Base-by-base conservation (phyloP, 768 basidiomycete genomes). In the Daedalea quercina region DNA sequence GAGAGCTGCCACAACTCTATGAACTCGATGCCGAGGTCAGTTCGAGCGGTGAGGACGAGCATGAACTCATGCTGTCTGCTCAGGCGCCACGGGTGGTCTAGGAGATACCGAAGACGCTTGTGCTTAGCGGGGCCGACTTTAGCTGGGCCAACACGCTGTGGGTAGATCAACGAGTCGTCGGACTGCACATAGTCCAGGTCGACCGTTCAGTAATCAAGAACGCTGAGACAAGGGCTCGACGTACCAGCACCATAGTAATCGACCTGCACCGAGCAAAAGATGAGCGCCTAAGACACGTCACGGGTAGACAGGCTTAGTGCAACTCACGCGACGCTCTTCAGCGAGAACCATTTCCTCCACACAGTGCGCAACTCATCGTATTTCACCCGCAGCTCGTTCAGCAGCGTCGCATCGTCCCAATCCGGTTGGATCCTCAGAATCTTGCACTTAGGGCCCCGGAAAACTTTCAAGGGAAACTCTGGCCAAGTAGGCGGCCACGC, bases 391-490 rank as follows among this genome's bases (percentile, higher is more conserved):
- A 62, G 44, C 24, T 57, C 52, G 2, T 43, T 42, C 9, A 62
- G 51, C 24, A 62, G 26, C 12, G 47, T 54, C 33, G 42, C 58
- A 23, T 62, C 60, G 41, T 62, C 57, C 60, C 60, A 62, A 3
- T 52, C 19, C 9, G 55, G 40, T 23, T 46, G n/a, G 9, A 59
- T 59, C 51, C 52, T 55, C 25, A 62, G n/a, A 25, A 45, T 43
- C 12, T 46, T 54, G 44, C 45, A 59, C 34, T 54, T 37, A 8
- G 54, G 47, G 1, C 60, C 60, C 40, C 58, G 53, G 52, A 62
- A 62, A 17, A 54, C 60, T 50, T 62, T 62, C 34, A 62, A 47
- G 8, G 60, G 60, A 50, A 62, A 62, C 13, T 56, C 52, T 22
- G 33, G 28, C 60, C 60, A 62, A 1, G 46, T n/a, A 4, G 58